These are phyloP conservation scores for Stachybotrys chartarum DNA, from an alignment of 2,329 filamentous ascomycete genomes.

Conservation along the genomic window DNA sequence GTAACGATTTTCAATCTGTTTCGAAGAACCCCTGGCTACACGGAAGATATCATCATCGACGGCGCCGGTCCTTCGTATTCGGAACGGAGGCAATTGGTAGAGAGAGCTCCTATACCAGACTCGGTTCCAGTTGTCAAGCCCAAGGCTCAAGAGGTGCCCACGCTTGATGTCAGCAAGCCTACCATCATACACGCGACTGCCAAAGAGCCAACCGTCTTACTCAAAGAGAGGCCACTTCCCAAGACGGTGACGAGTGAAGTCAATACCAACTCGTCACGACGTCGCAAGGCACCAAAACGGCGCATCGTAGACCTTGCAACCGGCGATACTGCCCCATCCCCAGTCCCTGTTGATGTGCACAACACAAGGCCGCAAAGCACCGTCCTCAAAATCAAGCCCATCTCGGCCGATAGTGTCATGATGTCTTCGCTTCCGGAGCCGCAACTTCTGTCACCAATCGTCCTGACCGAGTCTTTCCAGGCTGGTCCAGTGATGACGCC, in stretches of 20 bases:
- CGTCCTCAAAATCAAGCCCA: conserved; percentile 10
- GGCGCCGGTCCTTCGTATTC: conserved; percentile 73
- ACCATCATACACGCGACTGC: conserved; percentile 47
- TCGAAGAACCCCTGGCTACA: conserved; percentile 80
- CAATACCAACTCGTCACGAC: conserved; percentile 51
- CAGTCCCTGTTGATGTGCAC: conserved; percentile 20
- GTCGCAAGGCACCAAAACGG: conserved; percentile 52
- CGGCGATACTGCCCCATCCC: conserved; percentile 29
- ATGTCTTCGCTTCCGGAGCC: conserved; percentile 36
- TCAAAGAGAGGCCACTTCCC: conserved; percentile 51
- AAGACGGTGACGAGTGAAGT: conserved; percentile 50
- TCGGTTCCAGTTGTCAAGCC: conserved; percentile 73
- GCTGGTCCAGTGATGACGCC: not conserved
- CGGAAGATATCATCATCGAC: conserved; percentile 86
- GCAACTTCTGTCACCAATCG: conserved; percentile 20
- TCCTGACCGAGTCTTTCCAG: conserved; percentile 13
- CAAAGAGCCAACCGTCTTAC: conserved; percentile 43
- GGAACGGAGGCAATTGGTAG: conserved; percentile 77
- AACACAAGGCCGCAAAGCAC: conserved; percentile 9
- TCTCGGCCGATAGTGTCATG: conserved; percentile 10
- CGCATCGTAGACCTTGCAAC: conserved; percentile 60
- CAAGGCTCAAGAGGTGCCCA: conserved; percentile 51
- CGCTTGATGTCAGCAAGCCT: conserved; percentile 62
- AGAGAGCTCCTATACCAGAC: conserved; percentile 69
- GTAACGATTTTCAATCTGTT: conserved; percentile 95